Conservation (phyloP, 768 basidiomycete genomes). For the Filobasidium wieringae region DNA sequence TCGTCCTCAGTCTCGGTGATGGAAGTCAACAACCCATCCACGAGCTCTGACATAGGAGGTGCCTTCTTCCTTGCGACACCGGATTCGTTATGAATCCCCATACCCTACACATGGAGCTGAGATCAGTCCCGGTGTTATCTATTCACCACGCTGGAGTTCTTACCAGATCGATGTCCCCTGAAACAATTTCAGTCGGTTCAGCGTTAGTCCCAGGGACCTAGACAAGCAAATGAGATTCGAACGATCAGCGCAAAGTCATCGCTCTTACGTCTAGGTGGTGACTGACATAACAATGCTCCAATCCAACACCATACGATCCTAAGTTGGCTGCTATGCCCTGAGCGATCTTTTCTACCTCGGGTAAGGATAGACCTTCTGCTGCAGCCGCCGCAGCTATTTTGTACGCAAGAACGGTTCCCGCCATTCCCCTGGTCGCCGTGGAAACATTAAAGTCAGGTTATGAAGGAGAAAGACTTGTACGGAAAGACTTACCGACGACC, state of each 20-base stretch:
- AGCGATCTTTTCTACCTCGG: constrained; percentile 12
- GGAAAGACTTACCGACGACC: too few relatives aligned
- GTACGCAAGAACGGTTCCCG: constrained; percentile 41
- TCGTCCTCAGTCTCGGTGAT: constrained; percentile 37
- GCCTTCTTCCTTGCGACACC: constrained; percentile 38
- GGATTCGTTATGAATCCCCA: constrained; percentile 43
- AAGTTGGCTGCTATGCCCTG: constrained; percentile 10
- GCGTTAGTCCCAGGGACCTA: constrained; percentile 41
- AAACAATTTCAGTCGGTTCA: too few relatives aligned
- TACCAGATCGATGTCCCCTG: too few relatives aligned
- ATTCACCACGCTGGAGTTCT: too few relatives aligned
- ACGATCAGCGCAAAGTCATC: background rate
- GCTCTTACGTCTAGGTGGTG: background rate
- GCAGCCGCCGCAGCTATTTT: constrained; percentile 41
- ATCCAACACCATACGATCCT: constrained; percentile 40
- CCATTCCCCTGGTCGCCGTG: too few relatives aligned
- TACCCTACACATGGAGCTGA: too few relatives aligned
- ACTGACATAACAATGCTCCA: constrained; percentile 41
- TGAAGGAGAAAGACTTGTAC: constrained; percentile 16
- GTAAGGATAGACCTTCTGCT: constrained; percentile 22
- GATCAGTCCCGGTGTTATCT: too few relatives aligned
- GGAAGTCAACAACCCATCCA: constrained; percentile 36
- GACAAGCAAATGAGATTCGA: too few relatives aligned
- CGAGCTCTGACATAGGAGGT: constrained; percentile 28
- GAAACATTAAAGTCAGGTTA: constrained; percentile 10